Conservation (phyloP, 2,329 filamentous ascomycete genomes). For the Scortechinia acanthostroma region DNA sequence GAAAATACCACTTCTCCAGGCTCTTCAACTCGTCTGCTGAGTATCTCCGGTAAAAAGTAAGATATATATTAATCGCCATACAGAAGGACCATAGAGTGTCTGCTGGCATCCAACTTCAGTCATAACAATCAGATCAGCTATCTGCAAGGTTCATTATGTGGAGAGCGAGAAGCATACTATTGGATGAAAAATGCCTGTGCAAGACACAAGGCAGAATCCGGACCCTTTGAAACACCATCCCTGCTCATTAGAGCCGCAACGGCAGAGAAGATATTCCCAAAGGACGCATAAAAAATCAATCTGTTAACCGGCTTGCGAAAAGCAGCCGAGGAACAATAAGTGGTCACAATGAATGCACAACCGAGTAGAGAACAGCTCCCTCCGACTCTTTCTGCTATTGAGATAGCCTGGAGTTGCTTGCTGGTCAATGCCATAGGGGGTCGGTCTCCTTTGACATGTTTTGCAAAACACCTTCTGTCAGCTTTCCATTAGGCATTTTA, state of each 20-base stretch:
- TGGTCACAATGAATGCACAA: constrained; percentile 64
- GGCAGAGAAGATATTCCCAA: constrained; percentile 51
- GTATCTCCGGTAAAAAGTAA: constrained; percentile 73
- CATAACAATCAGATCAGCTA: constrained; percentile 4
- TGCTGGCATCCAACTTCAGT: too few relatives aligned
- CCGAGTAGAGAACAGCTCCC: constrained; percentile 68
- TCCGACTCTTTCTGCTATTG: constrained; percentile 66
- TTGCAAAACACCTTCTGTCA: too few relatives aligned
- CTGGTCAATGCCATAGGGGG: too few relatives aligned
- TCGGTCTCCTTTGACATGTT: too few relatives aligned
- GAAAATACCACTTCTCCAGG: constrained; percentile 66
- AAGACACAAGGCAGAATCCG: constrained; percentile 49
- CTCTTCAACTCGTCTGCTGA: constrained; percentile 53
- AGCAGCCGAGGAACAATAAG: constrained; percentile 56
- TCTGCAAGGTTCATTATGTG: constrained; percentile 5
- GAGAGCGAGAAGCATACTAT: too few relatives aligned
- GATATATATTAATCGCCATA: constrained; percentile 78
- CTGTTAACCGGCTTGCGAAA: constrained; percentile 86
- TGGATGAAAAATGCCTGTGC: constrained; percentile 48
- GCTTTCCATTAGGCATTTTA: too few relatives aligned
- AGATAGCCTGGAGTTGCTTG: too few relatives aligned
- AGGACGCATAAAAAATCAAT: constrained; percentile 69
- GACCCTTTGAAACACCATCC: constrained; percentile 48
- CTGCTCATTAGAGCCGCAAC: constrained; percentile 66
- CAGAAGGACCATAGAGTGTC: constrained; percentile 72